Evolutionary conservation across 2,329 filamentous ascomycete genomes (phyloP).

Genomic region (Aspergillus hortae): DNA sequence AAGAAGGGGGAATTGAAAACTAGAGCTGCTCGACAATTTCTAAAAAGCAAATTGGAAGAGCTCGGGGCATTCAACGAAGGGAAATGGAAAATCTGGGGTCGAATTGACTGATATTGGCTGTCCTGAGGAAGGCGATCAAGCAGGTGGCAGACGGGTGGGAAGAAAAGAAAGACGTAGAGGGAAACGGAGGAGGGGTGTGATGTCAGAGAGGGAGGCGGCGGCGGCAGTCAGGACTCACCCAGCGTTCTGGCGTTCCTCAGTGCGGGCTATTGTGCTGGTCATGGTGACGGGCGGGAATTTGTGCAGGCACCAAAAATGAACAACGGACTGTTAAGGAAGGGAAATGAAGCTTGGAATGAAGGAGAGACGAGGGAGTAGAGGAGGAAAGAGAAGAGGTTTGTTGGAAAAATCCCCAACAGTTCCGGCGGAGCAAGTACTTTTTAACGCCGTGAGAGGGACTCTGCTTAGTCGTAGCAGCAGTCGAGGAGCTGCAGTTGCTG

Average conservation of each 20-base stretch:
- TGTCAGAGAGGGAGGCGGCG: conserved; percentile 31
- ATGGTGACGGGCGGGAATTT: conserved; percentile 30
- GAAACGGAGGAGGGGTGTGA: conserved; percentile 26
- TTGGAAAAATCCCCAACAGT: conserved; percentile 20
- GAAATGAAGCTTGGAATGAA: conserved; percentile 15
- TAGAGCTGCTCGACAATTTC: not conserved
- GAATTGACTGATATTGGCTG: not conserved
- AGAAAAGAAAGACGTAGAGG: conserved; percentile 8
- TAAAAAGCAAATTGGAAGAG: not conserved
- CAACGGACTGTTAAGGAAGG: conserved; percentile 4
- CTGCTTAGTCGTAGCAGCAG: not conserved
- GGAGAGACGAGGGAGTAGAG: conserved; percentile 9
- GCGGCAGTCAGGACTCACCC: conserved; percentile 44
- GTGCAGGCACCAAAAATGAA: not conserved
- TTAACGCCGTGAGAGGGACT: conserved; percentile 20
- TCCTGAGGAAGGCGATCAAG: conserved; percentile 5
- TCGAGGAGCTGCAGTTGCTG: conserved; percentile 2
- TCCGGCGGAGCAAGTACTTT: conserved; percentile 34
- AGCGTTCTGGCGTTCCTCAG: conserved; percentile 48
- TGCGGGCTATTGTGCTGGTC: conserved; percentile 50
- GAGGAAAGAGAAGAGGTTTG: conserved; percentile 14
- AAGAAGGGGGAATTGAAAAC: not conserved
- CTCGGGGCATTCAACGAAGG: not conserved
- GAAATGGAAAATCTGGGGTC: not conserved
- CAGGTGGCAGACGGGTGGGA: conserved; percentile 10